Evolutionary conservation across 352 stramenopile genomes (phyloP).

Genomic region (Phytophthora quininea): DNA sequence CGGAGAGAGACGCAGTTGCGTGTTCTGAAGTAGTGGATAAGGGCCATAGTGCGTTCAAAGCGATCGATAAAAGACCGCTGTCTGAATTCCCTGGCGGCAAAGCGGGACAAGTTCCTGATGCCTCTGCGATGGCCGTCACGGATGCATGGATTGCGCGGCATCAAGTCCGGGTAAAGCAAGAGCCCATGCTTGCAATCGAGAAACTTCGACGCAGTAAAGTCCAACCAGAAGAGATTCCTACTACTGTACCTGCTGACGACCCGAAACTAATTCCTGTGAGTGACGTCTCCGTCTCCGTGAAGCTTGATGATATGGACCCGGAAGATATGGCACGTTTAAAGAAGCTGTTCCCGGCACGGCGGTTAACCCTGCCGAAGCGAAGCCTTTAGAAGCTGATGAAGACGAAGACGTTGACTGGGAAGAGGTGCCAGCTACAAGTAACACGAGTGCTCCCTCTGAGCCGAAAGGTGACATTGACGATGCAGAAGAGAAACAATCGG

Average conservation of each 20-base stretch:
- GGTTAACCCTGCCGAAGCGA: constrained; percentile 16
- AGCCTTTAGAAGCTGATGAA: constrained; percentile 15
- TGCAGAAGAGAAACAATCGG: neutral
- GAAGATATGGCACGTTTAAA: constrained; percentile 28
- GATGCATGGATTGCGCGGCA: constrained; percentile 46
- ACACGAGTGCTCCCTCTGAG: neutral
- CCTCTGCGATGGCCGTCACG: constrained; percentile 23
- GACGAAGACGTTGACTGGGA: constrained; percentile 49
- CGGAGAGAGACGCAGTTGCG: constrained; percentile 13
- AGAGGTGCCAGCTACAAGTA: constrained; percentile 10
- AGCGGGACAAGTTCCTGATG: constrained; percentile 18
- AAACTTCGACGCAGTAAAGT: constrained; percentile 38
- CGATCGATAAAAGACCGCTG: constrained; percentile 25
- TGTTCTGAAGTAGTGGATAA: constrained; percentile 16
- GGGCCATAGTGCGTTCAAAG: constrained; percentile 36
- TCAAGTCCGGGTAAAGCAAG: constrained; percentile 43
- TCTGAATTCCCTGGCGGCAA: constrained; percentile 16
- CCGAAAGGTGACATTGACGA: constrained; percentile 1
- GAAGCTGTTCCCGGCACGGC: constrained; percentile 46
- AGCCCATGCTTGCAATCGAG: constrained; percentile 57
- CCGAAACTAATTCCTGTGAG: constrained; percentile 3
- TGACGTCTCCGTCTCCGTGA: constrained; percentile 53
- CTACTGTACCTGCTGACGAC: neutral
- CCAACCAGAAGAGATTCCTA: constrained; percentile 10
- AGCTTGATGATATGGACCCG: constrained; percentile 43